A percentile compares a stretch with the other conserved stretches of the same genome.
Conservation (phyloP, 805 yeast genomes). For the Saccharomycopsis amapae region DNA sequence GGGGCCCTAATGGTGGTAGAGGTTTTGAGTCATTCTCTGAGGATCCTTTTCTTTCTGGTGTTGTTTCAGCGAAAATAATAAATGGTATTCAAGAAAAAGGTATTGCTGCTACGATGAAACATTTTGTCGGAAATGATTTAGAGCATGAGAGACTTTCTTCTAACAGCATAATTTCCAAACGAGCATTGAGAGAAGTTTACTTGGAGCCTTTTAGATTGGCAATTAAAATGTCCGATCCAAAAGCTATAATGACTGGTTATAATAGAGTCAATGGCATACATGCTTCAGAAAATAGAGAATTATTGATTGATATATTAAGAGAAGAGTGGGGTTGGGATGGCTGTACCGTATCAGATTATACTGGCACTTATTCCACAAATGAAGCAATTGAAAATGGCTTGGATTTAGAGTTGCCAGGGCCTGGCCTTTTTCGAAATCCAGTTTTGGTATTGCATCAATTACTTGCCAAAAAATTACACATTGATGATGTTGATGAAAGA, state of each 20-base stretch:
- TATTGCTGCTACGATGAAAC: conserved; percentile 50
- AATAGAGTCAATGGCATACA: conserved; percentile 49
- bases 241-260: conserved; percentile 52
- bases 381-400: conserved; percentile 50
- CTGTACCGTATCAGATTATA: conserved; percentile 61
- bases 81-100: conserved; percentile 53
- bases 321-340: conserved; percentile 63
- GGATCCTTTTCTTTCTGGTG: conserved; percentile 56
- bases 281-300: conserved; percentile 52
- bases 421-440: background rate
- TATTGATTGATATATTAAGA: conserved; percentile 48
- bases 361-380: conserved; percentile 55
- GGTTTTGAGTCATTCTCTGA: conserved; percentile 61
- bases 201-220: conserved; percentile 47
- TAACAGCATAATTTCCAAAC: conserved; percentile 20
- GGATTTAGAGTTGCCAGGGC: conserved; percentile 62
- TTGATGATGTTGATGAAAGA: conserved; percentile 33
- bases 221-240: background rate
- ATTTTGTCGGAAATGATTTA: conserved; percentile 55
- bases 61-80: conserved; percentile 45
- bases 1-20: conserved; percentile 59
- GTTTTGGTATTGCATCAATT: background rate
- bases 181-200: conserved; percentile 54
- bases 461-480: conserved; percentile 30
- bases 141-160: conserved; percentile 52